These are phyloP conservation scores for Hanseniaspora uvarum DNA, from an alignment of 1,139 yeast genomes.

Conservation along the genomic window DNA sequence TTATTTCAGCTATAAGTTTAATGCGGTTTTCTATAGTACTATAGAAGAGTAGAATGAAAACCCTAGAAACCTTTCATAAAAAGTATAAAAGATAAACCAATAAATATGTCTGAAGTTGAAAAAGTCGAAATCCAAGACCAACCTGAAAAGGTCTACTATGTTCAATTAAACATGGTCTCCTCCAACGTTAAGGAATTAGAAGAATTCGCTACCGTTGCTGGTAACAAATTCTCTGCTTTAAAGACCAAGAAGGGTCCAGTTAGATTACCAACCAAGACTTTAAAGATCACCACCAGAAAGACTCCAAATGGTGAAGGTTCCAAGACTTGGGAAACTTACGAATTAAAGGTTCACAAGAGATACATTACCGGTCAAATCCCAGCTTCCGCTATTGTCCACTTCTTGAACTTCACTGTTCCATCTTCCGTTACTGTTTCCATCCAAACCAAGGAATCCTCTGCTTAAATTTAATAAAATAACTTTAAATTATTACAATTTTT, in stretches of 20 bases:
- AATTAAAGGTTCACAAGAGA: constrained; percentile 99
- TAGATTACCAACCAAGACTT: constrained; percentile 98
- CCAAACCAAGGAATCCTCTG: constrained; percentile 15
- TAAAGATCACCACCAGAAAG: constrained; percentile 99
- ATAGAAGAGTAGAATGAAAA: neutral
- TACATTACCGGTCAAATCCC: constrained; percentile 97
- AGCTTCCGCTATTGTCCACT: constrained; percentile 43
- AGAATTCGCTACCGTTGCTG: constrained; percentile 76
- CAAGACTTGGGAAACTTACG: constrained; percentile 99
- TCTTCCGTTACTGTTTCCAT: constrained; percentile 17
- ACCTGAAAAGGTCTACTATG: constrained; percentile 79
- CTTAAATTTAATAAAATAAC: neutral
- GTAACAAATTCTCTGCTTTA: constrained; percentile 50
- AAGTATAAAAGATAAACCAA: constrained; percentile 34
- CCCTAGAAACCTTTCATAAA: constrained; percentile 17
- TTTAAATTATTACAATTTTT: neutral
- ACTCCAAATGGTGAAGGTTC: constrained; percentile 99
- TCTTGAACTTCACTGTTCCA: constrained; percentile 15
- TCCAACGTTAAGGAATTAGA: constrained; percentile 98
- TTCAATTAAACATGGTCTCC: constrained; percentile 98
- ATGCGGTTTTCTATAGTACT: too few relatives aligned
- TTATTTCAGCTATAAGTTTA: too few relatives aligned
- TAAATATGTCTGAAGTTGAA: constrained; percentile 64
- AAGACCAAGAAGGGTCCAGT: constrained; percentile 84
- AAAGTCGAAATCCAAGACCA: constrained; percentile 69